Conservation (phyloP, 2,329 filamentous ascomycete genomes). For the Talaromyces albobiverticillius region DNA sequence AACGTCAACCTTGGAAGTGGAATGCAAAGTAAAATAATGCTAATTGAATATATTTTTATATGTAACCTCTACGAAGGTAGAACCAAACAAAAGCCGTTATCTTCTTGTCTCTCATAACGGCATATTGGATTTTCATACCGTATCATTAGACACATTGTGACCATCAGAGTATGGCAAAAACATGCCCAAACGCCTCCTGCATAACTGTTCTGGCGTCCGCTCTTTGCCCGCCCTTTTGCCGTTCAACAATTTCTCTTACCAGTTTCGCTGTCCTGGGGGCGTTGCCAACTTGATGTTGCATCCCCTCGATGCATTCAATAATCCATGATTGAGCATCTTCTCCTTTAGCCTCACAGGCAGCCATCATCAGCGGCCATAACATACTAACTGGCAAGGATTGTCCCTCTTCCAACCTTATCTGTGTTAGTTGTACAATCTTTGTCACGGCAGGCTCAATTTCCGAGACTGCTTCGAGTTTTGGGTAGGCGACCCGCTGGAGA, state of each 20-base stretch:
- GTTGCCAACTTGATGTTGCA: conserved; percentile 38
- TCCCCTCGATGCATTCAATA: conserved; percentile 43
- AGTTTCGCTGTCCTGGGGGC: conserved; percentile 38
- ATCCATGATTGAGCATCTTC: conserved; percentile 51
- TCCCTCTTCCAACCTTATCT: no score
- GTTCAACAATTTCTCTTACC: conserved; percentile 35
- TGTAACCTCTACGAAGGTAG: no score
- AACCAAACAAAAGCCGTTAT: no score
- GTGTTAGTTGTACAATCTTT: no score
- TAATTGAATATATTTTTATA: no score
- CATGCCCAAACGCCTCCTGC: conserved; percentile 47
- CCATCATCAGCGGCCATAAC: conserved; percentile 57
- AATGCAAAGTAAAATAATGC: no score
- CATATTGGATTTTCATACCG: no score
- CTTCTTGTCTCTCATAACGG: no score
- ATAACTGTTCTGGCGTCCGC: conserved; percentile 38
- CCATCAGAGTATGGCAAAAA: conserved; percentile 51
- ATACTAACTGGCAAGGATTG: conserved; percentile 52
- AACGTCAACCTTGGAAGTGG: no score
- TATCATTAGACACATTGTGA: no score
- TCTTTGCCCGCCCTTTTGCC: conserved; percentile 32
- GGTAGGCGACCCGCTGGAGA: conserved; percentile 56
- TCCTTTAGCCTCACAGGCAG: conserved; percentile 54
- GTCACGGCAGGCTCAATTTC: no score
- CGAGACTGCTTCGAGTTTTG: no score